Base-by-base conservation (phyloP, 2,329 filamentous ascomycete species). In the Aaosphaeria pasadenensis region DNA sequence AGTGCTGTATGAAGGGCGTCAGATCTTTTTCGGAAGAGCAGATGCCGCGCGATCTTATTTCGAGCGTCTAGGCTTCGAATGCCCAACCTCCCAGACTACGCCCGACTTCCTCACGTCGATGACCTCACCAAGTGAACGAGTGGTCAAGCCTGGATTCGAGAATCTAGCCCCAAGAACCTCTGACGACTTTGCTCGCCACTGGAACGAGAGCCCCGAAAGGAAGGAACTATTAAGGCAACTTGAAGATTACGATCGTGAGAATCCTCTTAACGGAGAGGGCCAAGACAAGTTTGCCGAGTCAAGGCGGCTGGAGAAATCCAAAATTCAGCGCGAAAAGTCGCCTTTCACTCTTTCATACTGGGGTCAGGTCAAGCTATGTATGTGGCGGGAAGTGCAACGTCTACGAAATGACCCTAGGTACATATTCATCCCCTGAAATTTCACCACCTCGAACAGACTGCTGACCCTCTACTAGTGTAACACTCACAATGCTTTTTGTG, bases 51-150 rank as follows among this genome's bases (percentile, higher is more conserved):
- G 81, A 57, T 66, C 74, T 17, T 91, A 89, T 62, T 91, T 91
- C 52, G 72, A 83, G 38, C 70, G 78, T 7, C 72, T 91, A 5
- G 88, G 88, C 0, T 91, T 90, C 55, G 75, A 81, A 11, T 87
- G 86, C 56, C 86, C 86, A 0, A 76, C 81, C 11, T 55, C 86
- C 7, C 82, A 84, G 78, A 89, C 85, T 0, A 84, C 83, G 0
- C 82, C 82, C 1, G 87, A 91, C 58, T 91, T 90, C 63, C 67
- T 90, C 28, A 90, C 86, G 0, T 87, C 84, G 1, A 81, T 90
- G 53, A 88, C 82, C 3, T 67, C 60, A 32, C 38, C 72, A 5
- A 58, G 63, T 30, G 73, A 76, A 53, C 71, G 74, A 46, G 52
- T 73, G 24, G 64, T 74, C 11, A 61, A 59, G 33, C 41, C 58